Conservation (phyloP, 768 basidiomycete genomes). For the Hemileccinum impolitum region DNA sequence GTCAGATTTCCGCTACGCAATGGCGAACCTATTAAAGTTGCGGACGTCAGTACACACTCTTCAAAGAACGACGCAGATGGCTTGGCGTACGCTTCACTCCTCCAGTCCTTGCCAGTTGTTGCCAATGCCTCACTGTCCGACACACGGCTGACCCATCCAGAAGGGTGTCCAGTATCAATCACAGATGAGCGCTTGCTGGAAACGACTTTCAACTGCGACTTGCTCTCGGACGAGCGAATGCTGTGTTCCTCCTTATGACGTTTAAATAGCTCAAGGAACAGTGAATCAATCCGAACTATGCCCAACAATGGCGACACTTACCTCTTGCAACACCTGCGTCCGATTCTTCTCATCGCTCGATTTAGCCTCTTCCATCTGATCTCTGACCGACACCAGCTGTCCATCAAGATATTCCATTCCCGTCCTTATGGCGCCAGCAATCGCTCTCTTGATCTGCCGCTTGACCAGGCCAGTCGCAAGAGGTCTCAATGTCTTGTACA, state of each 20-base stretch:
- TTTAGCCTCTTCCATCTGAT: slow-evolving; percentile 67
- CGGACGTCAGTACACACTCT: neutral
- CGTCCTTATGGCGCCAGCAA: slow-evolving; percentile 66
- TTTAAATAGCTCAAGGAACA: slow-evolving; percentile 49
- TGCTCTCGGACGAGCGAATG: slow-evolving; percentile 37
- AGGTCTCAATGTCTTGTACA: slow-evolving; percentile 83
- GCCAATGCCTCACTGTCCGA: slow-evolving; percentile 41
- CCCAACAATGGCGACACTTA: slow-evolving; percentile 23
- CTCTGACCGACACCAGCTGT: slow-evolving; percentile 85
- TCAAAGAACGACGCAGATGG: neutral
- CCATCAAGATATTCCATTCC: slow-evolving; percentile 87
- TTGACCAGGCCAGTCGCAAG: slow-evolving; percentile 83
- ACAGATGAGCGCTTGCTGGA: slow-evolving; percentile 67
- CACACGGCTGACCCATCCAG: slow-evolving; percentile 69
- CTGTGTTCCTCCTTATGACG: slow-evolving; percentile 49
- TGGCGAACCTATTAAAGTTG: slow-evolving; percentile 10
- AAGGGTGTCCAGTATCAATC: slow-evolving; percentile 60
- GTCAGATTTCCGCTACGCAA: slow-evolving; percentile 2
- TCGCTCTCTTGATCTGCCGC: slow-evolving; percentile 58
- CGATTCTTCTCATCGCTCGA: slow-evolving; percentile 37
- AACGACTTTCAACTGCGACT: slow-evolving; percentile 80
- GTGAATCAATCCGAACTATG: neutral
- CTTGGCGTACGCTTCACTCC: slow-evolving; percentile 46
- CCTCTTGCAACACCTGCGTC: slow-evolving; percentile 58
- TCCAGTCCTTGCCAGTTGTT: slow-evolving; percentile 46